Evolutionary conservation across 2,329 filamentous ascomycete species (phyloP).

Genomic region (Atkinsonella texensis): DNA sequence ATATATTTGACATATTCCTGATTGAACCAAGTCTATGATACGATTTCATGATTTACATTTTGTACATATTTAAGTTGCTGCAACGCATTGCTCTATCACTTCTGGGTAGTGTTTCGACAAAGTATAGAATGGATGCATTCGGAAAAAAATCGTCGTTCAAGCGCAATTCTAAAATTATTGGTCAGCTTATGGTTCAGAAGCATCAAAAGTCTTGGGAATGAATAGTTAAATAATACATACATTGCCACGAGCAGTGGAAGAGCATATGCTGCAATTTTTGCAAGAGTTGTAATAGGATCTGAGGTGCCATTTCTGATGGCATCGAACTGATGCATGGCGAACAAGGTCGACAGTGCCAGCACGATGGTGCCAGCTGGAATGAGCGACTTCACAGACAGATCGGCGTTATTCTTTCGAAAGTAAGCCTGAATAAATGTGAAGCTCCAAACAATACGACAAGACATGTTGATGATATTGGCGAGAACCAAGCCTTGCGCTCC

Average conservation of each 20-base stretch:
- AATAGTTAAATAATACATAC: conserved; percentile 34
- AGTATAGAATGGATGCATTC: conserved; percentile 35
- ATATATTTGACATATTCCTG: background rate
- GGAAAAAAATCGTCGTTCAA: conserved; percentile 42
- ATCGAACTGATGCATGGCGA: conserved; percentile 15
- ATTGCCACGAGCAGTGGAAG: conserved; percentile 41
- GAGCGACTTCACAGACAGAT: conserved; percentile 15
- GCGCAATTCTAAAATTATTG: conserved; percentile 30
- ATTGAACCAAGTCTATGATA: background rate
- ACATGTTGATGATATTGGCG: conserved; percentile 87
- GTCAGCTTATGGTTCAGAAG: conserved; percentile 14
- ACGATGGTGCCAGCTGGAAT: conserved; percentile 17
- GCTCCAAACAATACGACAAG: conserved; percentile 73
- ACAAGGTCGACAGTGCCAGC: conserved; percentile 16
- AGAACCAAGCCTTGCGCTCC: conserved; percentile 73
- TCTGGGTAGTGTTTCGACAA: conserved; percentile 19
- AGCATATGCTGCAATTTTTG: conserved; percentile 37
- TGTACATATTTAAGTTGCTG: conserved; percentile 1
- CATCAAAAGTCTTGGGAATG: conserved; percentile 2
- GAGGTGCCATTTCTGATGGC: conserved; percentile 13
- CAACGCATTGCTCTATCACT: conserved; percentile 10
- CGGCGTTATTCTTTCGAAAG: conserved; percentile 35
- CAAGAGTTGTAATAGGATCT: conserved; percentile 22
- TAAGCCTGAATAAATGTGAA: conserved; percentile 56
- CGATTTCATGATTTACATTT: background rate